Evolutionary conservation across 2,329 filamentous ascomycete species (phyloP), one percentile per base, ranked within the genome.

Genomic region (Microcera coccophila): DNA sequence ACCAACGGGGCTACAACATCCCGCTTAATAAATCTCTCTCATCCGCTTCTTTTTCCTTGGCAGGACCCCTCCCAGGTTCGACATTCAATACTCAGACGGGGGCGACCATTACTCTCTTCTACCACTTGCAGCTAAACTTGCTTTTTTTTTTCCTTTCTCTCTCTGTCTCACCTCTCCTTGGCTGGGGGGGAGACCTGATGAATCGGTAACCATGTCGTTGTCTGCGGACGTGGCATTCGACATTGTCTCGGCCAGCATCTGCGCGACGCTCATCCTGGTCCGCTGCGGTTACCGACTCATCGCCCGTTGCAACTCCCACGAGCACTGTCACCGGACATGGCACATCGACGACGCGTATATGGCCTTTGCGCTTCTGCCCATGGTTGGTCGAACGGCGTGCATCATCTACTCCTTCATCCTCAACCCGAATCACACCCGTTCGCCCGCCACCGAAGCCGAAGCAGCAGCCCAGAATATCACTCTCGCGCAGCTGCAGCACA

Each of bases 271-370:
- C 38, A 63, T 62, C 31, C 24, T 61, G 39, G 45, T 50, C 18
- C 61, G 60, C 36, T 59, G 57, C 35, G 21, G 47, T 20, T 62
- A 62, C 42, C 59, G 60, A 15, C 16, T 59, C 8, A 15, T 62
- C 2, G 55, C 45, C 38, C 58, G 55, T 15, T 62, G 60, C 42
- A 48, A 49, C 16, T 41, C 52, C 9, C 60, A 62, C 46, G 37
- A 34, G 10, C 51, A 53, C 18, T 62, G 60, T 44, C 60, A 63
- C 38, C 58, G 60, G 1, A 53, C 38, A 15, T 63, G 60, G 60
- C 60, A 58, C 45, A 49, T 50, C 48, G 60, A 62, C 45, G 60
- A 62, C 36, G 53, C 58, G 22, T 63, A 61, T 51, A 62, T 63
- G 57, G 59, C 57, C 14, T 47, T 63, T 7, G 59, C 60, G 4